phyloP scores from a whole-genome alignment of 2,329 filamentous ascomycete species.

The Chlorencoelia australis region DNA sequence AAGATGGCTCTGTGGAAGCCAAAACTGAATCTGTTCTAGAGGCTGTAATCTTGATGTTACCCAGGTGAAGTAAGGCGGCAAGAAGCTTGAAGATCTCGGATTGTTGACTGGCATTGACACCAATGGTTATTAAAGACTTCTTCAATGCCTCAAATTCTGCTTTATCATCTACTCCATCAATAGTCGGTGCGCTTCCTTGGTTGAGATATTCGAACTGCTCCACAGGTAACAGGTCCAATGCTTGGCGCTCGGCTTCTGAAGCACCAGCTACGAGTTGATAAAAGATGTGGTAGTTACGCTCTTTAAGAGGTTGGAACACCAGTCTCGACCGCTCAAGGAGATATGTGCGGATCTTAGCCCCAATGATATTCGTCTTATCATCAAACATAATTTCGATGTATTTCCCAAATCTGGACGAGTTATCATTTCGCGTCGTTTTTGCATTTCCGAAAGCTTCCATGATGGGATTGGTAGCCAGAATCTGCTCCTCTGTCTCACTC shows the following conservation, averaged over 20 bases:
- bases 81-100: constrained; percentile 80
- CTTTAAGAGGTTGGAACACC: constrained; percentile 94
- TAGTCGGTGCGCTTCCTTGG: constrained; percentile 81
- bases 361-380: constrained; percentile 88
- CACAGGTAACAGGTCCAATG: constrained; percentile 67
- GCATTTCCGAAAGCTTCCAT: constrained; percentile 99
- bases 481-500: constrained; percentile 98
- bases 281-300: constrained; percentile 98
- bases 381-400: constrained; percentile 99
- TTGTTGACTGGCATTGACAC: constrained; percentile 66
- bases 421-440: constrained; percentile 99
- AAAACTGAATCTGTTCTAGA: constrained; percentile 82
- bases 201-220: constrained; percentile 96
- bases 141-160: constrained; percentile 86
- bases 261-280: constrained; percentile 93
- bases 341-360: constrained; percentile 94
- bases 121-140: constrained; percentile 78
- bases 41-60: constrained; percentile 92
- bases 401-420: constrained; percentile 97
- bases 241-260: constrained; percentile 71
- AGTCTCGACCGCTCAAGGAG: constrained; percentile 88
- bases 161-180: constrained; percentile 92
- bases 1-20: constrained; percentile 66
- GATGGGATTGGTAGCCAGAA: constrained; percentile 94
- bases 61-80: constrained; percentile 83